Base-by-base conservation (phyloP, 2,329 filamentous ascomycete genomes). In the Tolypocladium cylindrosporum region DNA sequence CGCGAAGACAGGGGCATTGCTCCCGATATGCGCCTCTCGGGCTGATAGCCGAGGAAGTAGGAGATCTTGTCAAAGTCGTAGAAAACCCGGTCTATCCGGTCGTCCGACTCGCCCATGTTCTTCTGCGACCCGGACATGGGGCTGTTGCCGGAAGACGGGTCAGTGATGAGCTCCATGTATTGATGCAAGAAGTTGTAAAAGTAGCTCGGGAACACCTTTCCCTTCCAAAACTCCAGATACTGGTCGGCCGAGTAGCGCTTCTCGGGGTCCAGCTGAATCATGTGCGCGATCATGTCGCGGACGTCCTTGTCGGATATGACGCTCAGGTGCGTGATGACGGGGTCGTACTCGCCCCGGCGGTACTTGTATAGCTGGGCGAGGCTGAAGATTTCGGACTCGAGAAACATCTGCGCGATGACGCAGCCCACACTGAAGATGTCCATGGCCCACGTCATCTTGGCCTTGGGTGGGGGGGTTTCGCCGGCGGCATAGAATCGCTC, bases 171-270 rank as follows among this genome's bases (percentile, higher is more conserved):
- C 64, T 90, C 90, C 91, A 99, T 97, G 69, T 99, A 96, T 67
- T 97, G 92, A 69, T 99, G 94, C 39, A 99, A 79, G 69, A 99
- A 97, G 69, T 85, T 95, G 77, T 97, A 97, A 67, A 99, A 99
- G 73, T 99, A 99, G 59, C 90, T 85, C 0, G 94, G 95, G 62
- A 99, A 99, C 4, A 93, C 90, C 68, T 93, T 97, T 53, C 84
- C 84, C 66, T 91, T 90, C 85, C 90, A 97, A 66, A 96, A 93
- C 27, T 91, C 88, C 11, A 99, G 78, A 64, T 97, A 97, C 67
- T 97, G 90, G 59, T 97, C 91, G 2, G 94, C 93, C 21, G 91
- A 91, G 71, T 96, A 96, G 63, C 94, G 84, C 65, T 90, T 90
- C 71, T 96, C 88, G 0, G 95, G 93, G 63, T 97, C 90, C 9